These are phyloP conservation scores for Pythium volutum DNA, from an alignment of 352 stramenopile species.

Conservation along the genomic window DNA sequence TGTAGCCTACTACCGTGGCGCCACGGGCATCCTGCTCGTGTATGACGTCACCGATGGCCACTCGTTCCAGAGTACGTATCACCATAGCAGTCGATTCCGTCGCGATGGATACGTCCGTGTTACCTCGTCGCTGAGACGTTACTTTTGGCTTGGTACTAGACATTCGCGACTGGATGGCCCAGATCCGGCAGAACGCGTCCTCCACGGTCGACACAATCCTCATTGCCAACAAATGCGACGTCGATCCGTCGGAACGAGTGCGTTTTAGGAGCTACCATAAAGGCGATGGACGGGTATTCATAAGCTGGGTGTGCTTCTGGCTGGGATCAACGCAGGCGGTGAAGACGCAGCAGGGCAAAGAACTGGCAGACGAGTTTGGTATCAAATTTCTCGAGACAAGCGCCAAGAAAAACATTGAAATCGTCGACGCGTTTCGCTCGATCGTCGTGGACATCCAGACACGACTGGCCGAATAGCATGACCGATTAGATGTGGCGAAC, in stretches of 20 bases:
- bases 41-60: constrained; percentile 93
- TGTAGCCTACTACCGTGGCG: constrained; percentile 90
- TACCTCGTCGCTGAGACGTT: too few relatives aligned
- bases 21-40: constrained; percentile 90
- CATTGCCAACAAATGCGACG: constrained; percentile 99
- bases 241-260: constrained; percentile 95
- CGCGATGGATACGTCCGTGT: too few relatives aligned
- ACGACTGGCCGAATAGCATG: constrained; percentile 81
- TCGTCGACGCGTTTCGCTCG: constrained; percentile 86
- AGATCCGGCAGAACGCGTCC: constrained; percentile 97
- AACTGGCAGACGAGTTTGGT: constrained; percentile 91
- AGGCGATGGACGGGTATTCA: too few relatives aligned
- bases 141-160: constrained; percentile 32
- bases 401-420: constrained; percentile 93
- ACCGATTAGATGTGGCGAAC: constrained; percentile 88
- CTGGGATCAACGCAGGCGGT: too few relatives aligned
- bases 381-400: constrained; percentile 95
- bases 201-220: constrained; percentile 99
- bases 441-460: constrained; percentile 89
- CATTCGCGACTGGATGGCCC: constrained; percentile 90
- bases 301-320: too few relatives aligned
- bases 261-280: too few relatives aligned
- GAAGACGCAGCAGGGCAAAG: constrained; percentile 91
- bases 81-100: not conserved
- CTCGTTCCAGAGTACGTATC: constrained; percentile 87